Conservation (phyloP, 768 basidiomycete genomes). For the Lentinula lateritia region DNA sequence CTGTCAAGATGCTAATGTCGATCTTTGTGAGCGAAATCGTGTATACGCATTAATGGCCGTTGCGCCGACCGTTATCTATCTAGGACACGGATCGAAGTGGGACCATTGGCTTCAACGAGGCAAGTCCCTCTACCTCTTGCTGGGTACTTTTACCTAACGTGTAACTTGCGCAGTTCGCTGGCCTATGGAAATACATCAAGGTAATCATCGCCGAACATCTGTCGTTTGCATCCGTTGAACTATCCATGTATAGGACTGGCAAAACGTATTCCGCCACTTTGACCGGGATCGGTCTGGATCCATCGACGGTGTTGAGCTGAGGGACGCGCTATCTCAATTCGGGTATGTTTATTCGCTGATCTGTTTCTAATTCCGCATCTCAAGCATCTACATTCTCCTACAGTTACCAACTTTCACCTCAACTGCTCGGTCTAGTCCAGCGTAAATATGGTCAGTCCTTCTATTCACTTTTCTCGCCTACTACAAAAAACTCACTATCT, state of each 20-base stretch:
- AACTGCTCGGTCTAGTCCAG: constrained; percentile 59
- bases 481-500: constrained; percentile 15
- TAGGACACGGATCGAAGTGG: constrained; percentile 71
- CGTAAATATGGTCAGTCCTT: constrained; percentile 69
- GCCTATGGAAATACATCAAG: constrained; percentile 82
- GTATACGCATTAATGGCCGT: neutral
- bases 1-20: constrained; percentile 78
- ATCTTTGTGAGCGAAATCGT: constrained; percentile 55
- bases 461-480: neutral
- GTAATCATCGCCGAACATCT: constrained; percentile 16
- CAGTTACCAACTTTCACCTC: constrained; percentile 65
- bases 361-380: neutral
- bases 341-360: constrained; percentile 35
- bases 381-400: neutral
- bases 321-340: constrained; percentile 66
- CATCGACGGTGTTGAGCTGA: constrained; percentile 68
- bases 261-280: constrained; percentile 77
- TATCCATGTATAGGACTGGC: constrained; percentile 56
- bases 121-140: constrained; percentile 20
- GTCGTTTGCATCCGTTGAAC: neutral
- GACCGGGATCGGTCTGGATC: constrained; percentile 80
- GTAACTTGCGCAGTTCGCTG: constrained; percentile 47
- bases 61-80: neutral
- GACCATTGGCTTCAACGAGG: constrained; percentile 77
- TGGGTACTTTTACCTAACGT: neutral